Conservation (phyloP, 78 protist genomes). For the Corallochytrium limacisporum region DNA sequence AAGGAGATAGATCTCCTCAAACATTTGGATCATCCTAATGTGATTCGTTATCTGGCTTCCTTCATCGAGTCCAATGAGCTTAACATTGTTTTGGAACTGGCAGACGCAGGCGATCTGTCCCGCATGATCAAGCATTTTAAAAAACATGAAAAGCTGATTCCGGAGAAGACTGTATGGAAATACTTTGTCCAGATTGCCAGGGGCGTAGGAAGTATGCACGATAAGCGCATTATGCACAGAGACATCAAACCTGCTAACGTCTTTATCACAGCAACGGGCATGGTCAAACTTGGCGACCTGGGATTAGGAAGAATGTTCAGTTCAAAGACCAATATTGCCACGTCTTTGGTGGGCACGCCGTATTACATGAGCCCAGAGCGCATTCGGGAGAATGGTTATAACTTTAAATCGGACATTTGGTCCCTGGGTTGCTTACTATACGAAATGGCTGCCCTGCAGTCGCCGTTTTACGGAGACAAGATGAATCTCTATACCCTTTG, state of each 20-base stretch:
- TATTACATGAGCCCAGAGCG: slow-evolving; percentile 64
- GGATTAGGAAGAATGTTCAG: slow-evolving; percentile 27
- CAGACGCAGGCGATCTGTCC: slow-evolving; percentile 25
- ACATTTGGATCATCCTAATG: slow-evolving; percentile 7
- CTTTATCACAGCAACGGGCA: slow-evolving; percentile 14
- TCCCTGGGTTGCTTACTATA: slow-evolving; percentile 42
- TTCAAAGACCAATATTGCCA: not conserved
- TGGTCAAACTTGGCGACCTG: slow-evolving; percentile 37
- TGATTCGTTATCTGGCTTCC: slow-evolving; percentile 23
- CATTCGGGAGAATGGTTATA: slow-evolving; percentile 7
- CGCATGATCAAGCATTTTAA: slow-evolving; percentile 3
- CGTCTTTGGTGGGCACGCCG: slow-evolving; percentile 53
- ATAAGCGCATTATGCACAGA: slow-evolving; percentile 14
- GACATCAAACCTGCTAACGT: slow-evolving; percentile 44
- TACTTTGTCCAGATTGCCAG: slow-evolving; percentile 25
- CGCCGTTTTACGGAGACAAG: slow-evolving; percentile 18
- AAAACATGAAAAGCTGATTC: not conserved
- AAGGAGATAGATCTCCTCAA: slow-evolving; percentile 17
- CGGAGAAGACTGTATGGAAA: slow-evolving; percentile 1
- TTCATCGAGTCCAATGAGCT: slow-evolving; percentile 20
- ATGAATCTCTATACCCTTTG: not conserved
- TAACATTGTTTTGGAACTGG: slow-evolving; percentile 30
- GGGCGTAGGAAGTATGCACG: slow-evolving; percentile 26
- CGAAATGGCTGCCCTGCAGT: slow-evolving; percentile 22
- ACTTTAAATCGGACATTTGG: slow-evolving; percentile 29